These are phyloP conservation scores for Achlya hypogyna DNA, from an alignment of 352 stramenopile species.

Conservation along the genomic window DNA sequence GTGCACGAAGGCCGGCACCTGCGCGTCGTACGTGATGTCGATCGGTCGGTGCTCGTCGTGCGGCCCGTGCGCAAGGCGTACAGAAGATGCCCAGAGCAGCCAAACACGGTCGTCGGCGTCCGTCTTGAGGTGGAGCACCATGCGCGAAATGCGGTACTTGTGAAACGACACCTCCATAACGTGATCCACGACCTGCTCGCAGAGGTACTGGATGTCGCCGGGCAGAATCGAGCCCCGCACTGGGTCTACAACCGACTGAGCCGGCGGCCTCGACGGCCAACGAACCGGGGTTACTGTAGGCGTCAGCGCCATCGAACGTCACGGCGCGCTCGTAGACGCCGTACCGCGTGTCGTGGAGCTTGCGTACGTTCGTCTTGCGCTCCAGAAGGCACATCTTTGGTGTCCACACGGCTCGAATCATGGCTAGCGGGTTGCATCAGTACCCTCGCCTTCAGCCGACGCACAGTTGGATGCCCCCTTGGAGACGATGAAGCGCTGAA, in stretches of 20 bases:
- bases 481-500: constrained; percentile 91
- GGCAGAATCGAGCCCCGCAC: constrained; percentile 87
- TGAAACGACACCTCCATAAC: constrained; percentile 88
- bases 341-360: constrained; percentile 86
- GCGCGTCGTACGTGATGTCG: constrained; percentile 56
- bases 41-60: constrained; percentile 29
- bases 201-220: constrained; percentile 85
- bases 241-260: constrained; percentile 36
- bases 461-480: constrained; percentile 84
- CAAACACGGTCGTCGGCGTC: constrained; percentile 90
- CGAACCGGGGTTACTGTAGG: constrained; percentile 50
- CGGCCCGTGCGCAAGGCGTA: constrained; percentile 46
- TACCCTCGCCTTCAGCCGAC: neutral
- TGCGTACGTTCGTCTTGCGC: constrained; percentile 82
- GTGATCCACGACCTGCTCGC: constrained; percentile 88
- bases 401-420: constrained; percentile 90
- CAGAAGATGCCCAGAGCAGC: constrained; percentile 91
- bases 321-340: constrained; percentile 90
- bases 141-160: constrained; percentile 86
- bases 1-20: constrained; percentile 47
- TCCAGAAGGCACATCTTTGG: constrained; percentile 93
- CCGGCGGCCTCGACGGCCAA: neutral
- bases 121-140: constrained; percentile 94
- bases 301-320: constrained; percentile 91
- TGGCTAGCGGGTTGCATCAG: constrained; percentile 22